phyloP scores from a whole-genome alignment of 768 basidiomycete species.

The Suillus brevipes region DNA sequence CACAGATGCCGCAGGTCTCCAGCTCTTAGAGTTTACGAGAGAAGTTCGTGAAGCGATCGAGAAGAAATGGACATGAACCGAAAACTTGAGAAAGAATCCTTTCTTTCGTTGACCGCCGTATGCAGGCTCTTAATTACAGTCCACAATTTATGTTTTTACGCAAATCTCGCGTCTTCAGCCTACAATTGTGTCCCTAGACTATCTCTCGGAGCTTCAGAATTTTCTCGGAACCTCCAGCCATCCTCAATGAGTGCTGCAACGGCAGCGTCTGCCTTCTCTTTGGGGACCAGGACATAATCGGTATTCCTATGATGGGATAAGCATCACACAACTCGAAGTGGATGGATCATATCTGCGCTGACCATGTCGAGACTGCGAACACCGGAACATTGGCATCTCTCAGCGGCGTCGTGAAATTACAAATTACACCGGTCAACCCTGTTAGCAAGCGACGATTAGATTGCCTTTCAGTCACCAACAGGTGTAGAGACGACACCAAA shows the following conservation, averaged over 20 bases:
- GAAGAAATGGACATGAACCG: neutral
- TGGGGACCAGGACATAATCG: conserved; percentile 60
- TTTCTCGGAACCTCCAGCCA: conserved; percentile 44
- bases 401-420: conserved; percentile 53
- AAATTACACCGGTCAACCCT: conserved; percentile 60
- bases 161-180: neutral
- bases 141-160: neutral
- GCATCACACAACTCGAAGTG: neutral
- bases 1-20: neutral
- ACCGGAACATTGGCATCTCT: conserved; percentile 52
- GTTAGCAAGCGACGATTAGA: neutral
- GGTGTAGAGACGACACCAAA: conserved; percentile 42
- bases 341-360: conserved; percentile 12
- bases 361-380: conserved; percentile 68
- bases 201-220: neutral
- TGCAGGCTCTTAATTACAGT: neutral
- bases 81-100: neutral
- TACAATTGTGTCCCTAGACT: neutral
- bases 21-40: neutral
- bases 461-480: neutral
- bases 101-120: conserved; percentile 1
- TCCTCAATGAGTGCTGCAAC: conserved; percentile 44
- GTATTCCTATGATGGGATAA: conserved; percentile 50
- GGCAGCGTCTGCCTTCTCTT: conserved; percentile 42
- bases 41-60: neutral